Percentiles rank a stretch among this genome's conserved stretches.
Conservation (phyloP, 106 monocot genomes). For the Platanthera guangdongensis region DNA sequence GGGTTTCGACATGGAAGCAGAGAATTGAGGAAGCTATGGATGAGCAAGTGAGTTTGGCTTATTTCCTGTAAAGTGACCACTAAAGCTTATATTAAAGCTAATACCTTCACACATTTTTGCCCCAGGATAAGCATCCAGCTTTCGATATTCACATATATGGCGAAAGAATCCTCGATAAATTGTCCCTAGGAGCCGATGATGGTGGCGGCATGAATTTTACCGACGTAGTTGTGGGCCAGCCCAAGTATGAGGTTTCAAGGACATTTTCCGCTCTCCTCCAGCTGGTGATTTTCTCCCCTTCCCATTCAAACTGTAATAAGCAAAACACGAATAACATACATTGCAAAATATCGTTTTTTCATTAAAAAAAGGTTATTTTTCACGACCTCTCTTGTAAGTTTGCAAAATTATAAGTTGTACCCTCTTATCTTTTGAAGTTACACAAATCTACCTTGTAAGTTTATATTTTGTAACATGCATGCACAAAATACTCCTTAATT, state of each 20-base stretch:
- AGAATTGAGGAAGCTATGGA: slow-evolving; percentile 59
- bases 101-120: not conserved
- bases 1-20: slow-evolving; percentile 90
- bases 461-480: no score
- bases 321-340: no score
- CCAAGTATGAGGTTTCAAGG: slow-evolving; percentile 54
- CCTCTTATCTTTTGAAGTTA: no score
- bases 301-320: no score
- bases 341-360: no score
- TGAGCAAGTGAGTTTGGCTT: slow-evolving; percentile 48
- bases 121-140: slow-evolving; percentile 49
- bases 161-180: slow-evolving; percentile 49
- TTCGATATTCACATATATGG: slow-evolving; percentile 86
- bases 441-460: no score
- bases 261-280: slow-evolving; percentile 22
- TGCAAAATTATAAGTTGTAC: no score
- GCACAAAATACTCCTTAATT: no score
- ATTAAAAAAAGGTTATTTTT: no score
- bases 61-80: not conserved
- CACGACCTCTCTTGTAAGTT: no score
- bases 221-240: slow-evolving; percentile 46
- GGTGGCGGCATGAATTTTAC: slow-evolving; percentile 38
- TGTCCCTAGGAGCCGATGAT: slow-evolving; percentile 39
- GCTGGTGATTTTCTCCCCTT: slow-evolving; percentile 10
- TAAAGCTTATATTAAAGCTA: no score